A percentile compares a stretch with the other conserved stretches of the same genome.
Evolutionary conservation across 2,329 filamentous ascomycete genomes (phyloP).

Genomic region (Penicillium sumatraense): DNA sequence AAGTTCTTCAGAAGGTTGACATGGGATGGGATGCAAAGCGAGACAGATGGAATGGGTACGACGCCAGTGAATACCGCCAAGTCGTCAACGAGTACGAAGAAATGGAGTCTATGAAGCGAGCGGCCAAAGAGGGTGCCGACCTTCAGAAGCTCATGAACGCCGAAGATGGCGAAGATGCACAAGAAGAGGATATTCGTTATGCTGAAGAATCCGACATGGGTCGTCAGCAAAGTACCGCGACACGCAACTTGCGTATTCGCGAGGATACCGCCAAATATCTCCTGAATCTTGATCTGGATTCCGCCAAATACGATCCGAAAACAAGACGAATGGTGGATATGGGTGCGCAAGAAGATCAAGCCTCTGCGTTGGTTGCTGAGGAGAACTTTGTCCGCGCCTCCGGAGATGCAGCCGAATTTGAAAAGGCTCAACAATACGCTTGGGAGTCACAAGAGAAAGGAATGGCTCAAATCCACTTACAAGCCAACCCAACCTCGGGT

Average conservation of each 20-base stretch:
- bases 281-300: constrained; percentile 91
- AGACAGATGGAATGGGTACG: constrained; percentile 98
- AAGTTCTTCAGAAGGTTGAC: constrained; percentile 80
- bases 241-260: constrained; percentile 84
- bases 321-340: constrained; percentile 87
- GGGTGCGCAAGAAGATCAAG: constrained; percentile 78
- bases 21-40: constrained; percentile 97
- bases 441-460: constrained; percentile 92
- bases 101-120: constrained; percentile 73
- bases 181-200: constrained; percentile 65
- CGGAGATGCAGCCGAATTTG: constrained; percentile 91
- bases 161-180: constrained; percentile 59
- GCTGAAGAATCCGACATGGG: constrained; percentile 98
- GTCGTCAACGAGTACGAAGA: constrained; percentile 91
- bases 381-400: constrained; percentile 89
- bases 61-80: constrained; percentile 79
- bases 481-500: constrained; percentile 94
- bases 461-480: constrained; percentile 82
- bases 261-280: constrained; percentile 98
- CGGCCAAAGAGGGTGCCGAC: constrained; percentile 55
- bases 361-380: constrained; percentile 83
- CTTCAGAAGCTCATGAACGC: constrained; percentile 54
- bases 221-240: constrained; percentile 86
- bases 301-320: constrained; percentile 97
- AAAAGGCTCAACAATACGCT: constrained; percentile 83